These are phyloP conservation scores for Miscanthus lutarioriparius DNA, from an alignment of 176 grass and related monocot genomes.

Conservation along the genomic window DNA sequence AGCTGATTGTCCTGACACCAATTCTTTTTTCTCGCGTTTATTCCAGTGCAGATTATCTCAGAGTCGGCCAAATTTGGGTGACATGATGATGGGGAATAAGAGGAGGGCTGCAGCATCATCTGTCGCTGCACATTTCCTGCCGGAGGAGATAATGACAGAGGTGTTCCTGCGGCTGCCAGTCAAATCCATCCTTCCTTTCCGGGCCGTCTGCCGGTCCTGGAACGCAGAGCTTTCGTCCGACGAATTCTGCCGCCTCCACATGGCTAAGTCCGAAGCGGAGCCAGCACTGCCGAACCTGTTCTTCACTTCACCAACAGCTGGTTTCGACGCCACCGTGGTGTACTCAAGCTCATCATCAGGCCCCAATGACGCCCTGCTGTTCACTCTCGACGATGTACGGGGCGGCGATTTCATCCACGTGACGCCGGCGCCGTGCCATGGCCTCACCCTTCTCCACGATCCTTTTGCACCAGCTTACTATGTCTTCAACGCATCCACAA, in stretches of 20 bases:
- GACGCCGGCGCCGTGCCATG: background rate
- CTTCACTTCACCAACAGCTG: background rate
- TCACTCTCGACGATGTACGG: background rate
- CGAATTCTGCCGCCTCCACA: conserved; percentile 2
- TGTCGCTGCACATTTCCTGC: background rate
- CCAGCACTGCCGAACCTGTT: background rate
- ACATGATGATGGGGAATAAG: background rate
- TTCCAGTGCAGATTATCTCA: background rate
- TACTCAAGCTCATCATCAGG: background rate
- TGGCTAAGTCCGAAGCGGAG: background rate
- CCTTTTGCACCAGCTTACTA: background rate
- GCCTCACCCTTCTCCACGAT: conserved; percentile 33
- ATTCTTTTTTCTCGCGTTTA: background rate
- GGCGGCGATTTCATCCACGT: background rate
- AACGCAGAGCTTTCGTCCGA: conserved; percentile 6
- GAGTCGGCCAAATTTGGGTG: background rate
- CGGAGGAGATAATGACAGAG: conserved; percentile 13
- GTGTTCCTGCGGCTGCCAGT: conserved; percentile 4
- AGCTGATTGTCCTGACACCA: background rate
- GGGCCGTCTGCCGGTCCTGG: conserved; percentile 15
- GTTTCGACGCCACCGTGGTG: background rate
- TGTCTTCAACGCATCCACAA: conserved; percentile 18
- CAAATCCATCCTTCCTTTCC: conserved; percentile 28
- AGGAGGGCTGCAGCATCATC: background rate
- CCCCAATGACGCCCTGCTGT: background rate